Base-by-base conservation (phyloP, 257 asterid genomes). In the Mentha longifolia region DNA sequence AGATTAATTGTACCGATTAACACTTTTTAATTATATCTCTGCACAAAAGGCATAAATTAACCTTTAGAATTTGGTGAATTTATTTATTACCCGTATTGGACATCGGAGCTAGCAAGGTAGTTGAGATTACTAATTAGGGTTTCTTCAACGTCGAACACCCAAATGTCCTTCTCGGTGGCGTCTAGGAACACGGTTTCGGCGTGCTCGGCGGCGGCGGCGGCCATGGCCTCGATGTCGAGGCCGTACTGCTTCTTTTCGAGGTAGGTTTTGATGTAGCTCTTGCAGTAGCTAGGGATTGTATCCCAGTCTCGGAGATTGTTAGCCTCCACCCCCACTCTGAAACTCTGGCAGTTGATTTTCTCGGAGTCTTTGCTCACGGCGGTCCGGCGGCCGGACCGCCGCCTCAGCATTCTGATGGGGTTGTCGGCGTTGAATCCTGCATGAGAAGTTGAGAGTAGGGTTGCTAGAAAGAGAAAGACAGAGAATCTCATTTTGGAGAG, bases 341-440 rank as follows among this genome's bases (percentile, higher is more conserved):
- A 67, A 57, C 72, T 67, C 51, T 33, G 72, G 72, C 72, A 67
- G 41, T 67, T 67, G 2, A 67, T 35, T 35, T 67, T 67, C 6
- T 2, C 7, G 13, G 31, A n/a, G 14, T 30, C 11, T 12, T 33
- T 22, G 49, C 71, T 31, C 12, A n/a, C 43, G 55, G 11, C 12
- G 37, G 10, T 0, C 20, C 41, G 43, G 17, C n/a, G n/a, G n/a
- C n/a, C n/a, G n/a, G n/a, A n/a, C 42, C 42, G 45, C 11, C 25
- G 3, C 4, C n/a, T n/a, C n/a, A n/a, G 69, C 42, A 47, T 15
- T 5, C 61, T 43, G 72, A 67, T 67, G 14, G 72, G 72, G 72
- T 67, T 67, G 61, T n/a, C 71, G 12, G 0, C 6, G n/a, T 9
- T 35, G 25, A 43, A 30, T 8, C 16, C 5, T 35, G 72, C 72